Evolutionary conservation across 495 filamentous ascomycete genomes (phyloP).

Genomic region (Lentithecium fluviatile): DNA sequence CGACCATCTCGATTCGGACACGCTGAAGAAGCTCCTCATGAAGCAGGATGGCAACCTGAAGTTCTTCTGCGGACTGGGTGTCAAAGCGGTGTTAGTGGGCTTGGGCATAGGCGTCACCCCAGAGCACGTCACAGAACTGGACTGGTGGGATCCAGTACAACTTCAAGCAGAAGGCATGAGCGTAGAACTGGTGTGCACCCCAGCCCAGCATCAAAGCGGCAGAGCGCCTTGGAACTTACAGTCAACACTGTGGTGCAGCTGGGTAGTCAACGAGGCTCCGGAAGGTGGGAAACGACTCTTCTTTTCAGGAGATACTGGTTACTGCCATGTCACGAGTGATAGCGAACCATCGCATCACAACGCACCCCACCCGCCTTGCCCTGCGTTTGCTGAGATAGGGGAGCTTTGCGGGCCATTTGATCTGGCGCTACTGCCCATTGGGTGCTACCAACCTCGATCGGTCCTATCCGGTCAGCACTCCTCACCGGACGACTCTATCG

Average conservation of each 20-base stretch:
- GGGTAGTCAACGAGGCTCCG: conserved; percentile 46
- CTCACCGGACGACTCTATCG: conserved; percentile 44
- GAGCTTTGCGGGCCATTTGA: conserved; percentile 45
- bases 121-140: conserved; percentile 49
- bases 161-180: conserved; percentile 30
- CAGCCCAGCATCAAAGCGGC: conserved; percentile 51
- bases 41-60: conserved; percentile 40
- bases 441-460: conserved; percentile 41
- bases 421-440: conserved; percentile 48
- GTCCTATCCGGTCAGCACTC: conserved; percentile 45
- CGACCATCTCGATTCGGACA: conserved; percentile 52
- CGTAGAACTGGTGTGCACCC: conserved; percentile 44
- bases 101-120: conserved; percentile 43
- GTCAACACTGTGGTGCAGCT: conserved; percentile 54
- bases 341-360: conserved; percentile 27
- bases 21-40: conserved; percentile 43
- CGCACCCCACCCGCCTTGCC: conserved; percentile 40
- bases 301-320: conserved; percentile 46
- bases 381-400: conserved; percentile 45
- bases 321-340: conserved; percentile 37
- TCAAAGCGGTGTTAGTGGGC: conserved; percentile 41
- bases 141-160: conserved; percentile 54
- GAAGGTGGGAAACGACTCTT: conserved; percentile 28
- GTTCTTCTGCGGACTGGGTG: conserved; percentile 49
- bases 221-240: conserved; percentile 38